Base-by-base conservation (phyloP, 164 flowering plant species). In the Vitis amurensis region DNA sequence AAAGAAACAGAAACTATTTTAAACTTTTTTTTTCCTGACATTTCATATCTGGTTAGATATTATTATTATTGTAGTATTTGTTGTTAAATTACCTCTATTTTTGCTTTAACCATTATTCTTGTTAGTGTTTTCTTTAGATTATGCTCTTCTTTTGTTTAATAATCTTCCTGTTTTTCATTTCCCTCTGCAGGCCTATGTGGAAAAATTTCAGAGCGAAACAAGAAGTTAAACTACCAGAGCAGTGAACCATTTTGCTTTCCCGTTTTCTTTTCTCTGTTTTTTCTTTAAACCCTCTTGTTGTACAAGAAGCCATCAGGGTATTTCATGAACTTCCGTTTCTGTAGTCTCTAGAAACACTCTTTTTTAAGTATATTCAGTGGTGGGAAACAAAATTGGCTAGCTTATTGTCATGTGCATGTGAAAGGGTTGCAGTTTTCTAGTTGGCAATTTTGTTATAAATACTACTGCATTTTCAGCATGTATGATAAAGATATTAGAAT, bases 141-240 rank as follows among this genome's bases (percentile, higher is more conserved):
- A 23, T 23, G 17, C 11, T 2, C 50, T 59, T 30, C 9, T 49
- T 10, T 48, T 62, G 11, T 27, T 10, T 69, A 14, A 66, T 11
- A 11, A 31, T 53, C 23, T 64, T 2, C 13, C 55, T 29, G 8
- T 48, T 44, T 3, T 68, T 27, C 44, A 56, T 23, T 23, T 23
- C 27, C 27, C 27, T 23, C 3, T 65, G 67, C 79, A 71, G 79
- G 79, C 75, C 2, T 76, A 76, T 23, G 79, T 76, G 72, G 76
- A 77, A 56, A 77, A 77, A 58, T 44, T 61, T 64, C 71, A 70
- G 59, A 72, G 65, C 27, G 27, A 23, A 23, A 23, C 27, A 23
- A 23, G 27, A 23, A 23, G 2, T 23, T 23, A 23, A 23, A 23
- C 27, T 23, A 23, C 27, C 27, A 23, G 27, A 1, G 27, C 27